Percentiles rank a stretch among this genome's conserved stretches.
Conservation (phyloP, 305 asterid genomes). For the Vinca major region DNA sequence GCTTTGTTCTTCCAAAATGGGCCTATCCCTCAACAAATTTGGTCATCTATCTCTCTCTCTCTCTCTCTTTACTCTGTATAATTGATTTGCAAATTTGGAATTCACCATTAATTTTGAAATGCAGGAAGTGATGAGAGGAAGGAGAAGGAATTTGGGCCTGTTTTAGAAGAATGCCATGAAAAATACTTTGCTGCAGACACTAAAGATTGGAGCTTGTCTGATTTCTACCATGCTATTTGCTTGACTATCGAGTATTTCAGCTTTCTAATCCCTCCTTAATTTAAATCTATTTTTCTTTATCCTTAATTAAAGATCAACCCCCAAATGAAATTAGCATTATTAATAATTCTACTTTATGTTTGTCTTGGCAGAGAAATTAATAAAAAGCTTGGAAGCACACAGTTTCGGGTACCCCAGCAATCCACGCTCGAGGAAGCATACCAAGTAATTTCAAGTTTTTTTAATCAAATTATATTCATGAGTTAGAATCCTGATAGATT, state of each 20-base stretch:
- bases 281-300: not conserved
- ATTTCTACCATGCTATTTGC: slow-evolving; percentile 60
- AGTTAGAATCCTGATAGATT: too few species aligned
- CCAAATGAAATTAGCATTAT: not conserved
- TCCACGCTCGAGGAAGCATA: slow-evolving; percentile 31
- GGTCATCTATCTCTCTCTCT: slow-evolving; percentile 18
- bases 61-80: not conserved
- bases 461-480: too few species aligned
- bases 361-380: slow-evolving; percentile 52
- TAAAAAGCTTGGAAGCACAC: slow-evolving; percentile 49
- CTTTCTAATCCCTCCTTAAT: too few species aligned
- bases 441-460: slow-evolving; percentile 17
- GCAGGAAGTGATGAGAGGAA: slow-evolving; percentile 44
- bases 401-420: slow-evolving; percentile 45
- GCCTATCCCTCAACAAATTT: slow-evolving; percentile 34
- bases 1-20: slow-evolving; percentile 18
- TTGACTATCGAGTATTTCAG: slow-evolving; percentile 45
- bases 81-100: slow-evolving; percentile 3
- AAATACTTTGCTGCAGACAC: slow-evolving; percentile 29
- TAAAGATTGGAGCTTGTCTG: slow-evolving; percentile 28
- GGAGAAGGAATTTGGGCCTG: slow-evolving; percentile 34
- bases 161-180: slow-evolving; percentile 39
- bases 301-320: not conserved
- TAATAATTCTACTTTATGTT: not conserved
- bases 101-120: not conserved